These are phyloP conservation scores for Hypoxylon fuscum DNA, from an alignment of 495 filamentous ascomycete species.

Conservation along the genomic window DNA sequence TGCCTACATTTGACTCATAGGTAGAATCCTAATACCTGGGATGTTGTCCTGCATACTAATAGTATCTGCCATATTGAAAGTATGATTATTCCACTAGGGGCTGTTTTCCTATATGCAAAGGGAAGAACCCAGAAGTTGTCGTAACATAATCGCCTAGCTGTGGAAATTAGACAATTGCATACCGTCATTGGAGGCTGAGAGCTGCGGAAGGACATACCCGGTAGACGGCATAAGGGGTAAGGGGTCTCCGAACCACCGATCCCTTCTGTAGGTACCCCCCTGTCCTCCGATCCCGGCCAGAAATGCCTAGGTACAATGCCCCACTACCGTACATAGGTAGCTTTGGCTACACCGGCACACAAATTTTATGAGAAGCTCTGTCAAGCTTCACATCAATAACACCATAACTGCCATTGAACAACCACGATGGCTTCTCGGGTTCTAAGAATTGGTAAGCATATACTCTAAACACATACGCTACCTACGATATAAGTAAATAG, in stretches of 20 bases:
- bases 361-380: constrained; percentile 24
- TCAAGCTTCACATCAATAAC: constrained; percentile 6
- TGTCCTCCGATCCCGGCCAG: constrained; percentile 33
- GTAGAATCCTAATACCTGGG: too few species aligned
- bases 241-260: too few species aligned
- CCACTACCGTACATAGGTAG: constrained; percentile 8
- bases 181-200: too few species aligned
- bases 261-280: constrained; percentile 1
- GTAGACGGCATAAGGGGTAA: not conserved
- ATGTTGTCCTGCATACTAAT: too few species aligned
- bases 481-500: not conserved
- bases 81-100: too few species aligned
- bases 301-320: constrained; percentile 1
- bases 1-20: too few species aligned
- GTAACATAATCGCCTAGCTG: too few species aligned
- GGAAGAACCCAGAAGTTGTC: too few species aligned
- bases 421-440: constrained; percentile 62
- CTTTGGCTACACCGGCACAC: constrained; percentile 6
- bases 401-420: constrained; percentile 28
- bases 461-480: not conserved
- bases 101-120: too few species aligned
- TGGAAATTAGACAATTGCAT: too few species aligned
- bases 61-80: too few species aligned
- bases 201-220: too few species aligned
- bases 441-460: constrained; percentile 66